Conservation (phyloP, 2,329 filamentous ascomycete species). For the Fusarium compactum region DNA sequence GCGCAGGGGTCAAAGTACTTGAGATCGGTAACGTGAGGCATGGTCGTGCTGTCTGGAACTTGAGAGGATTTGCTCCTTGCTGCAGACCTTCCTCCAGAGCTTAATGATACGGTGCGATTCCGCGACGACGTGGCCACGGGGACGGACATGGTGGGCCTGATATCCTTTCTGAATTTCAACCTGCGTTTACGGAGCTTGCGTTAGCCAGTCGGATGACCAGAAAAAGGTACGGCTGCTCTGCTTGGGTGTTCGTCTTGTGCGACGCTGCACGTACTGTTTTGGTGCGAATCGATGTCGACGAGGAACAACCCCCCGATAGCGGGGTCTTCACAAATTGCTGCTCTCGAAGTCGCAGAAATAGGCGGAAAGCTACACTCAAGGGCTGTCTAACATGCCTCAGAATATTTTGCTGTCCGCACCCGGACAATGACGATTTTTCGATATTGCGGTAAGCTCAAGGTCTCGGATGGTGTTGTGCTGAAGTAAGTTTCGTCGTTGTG, state of each 20-base stretch:
- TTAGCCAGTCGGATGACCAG: conserved; percentile 42
- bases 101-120: conserved; percentile 70
- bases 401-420: conserved; percentile 50
- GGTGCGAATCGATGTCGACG: conserved; percentile 48
- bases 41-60: conserved; percentile 63
- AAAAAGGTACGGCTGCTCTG: conserved; percentile 40
- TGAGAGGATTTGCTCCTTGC: conserved; percentile 59
- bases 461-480: conserved; percentile 29
- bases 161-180: conserved; percentile 50
- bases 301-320: conserved; percentile 48
- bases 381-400: conserved; percentile 55
- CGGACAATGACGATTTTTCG: conserved; percentile 45
- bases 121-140: conserved; percentile 64
- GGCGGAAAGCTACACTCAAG: conserved; percentile 51
- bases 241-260: conserved; percentile 49
- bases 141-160: conserved; percentile 67
- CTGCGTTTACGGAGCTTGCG: conserved; percentile 32
- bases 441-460: conserved; percentile 39
- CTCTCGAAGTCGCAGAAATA: conserved; percentile 46
- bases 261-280: conserved; percentile 57
- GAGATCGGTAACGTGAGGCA: conserved; percentile 62
- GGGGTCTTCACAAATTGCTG: conserved; percentile 41
- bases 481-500: conserved; percentile 32
- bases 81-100: conserved; percentile 67
- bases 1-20: conserved; percentile 86